Base-by-base conservation (phyloP, 805 yeast species). In the Kodamaea leandrae region DNA sequence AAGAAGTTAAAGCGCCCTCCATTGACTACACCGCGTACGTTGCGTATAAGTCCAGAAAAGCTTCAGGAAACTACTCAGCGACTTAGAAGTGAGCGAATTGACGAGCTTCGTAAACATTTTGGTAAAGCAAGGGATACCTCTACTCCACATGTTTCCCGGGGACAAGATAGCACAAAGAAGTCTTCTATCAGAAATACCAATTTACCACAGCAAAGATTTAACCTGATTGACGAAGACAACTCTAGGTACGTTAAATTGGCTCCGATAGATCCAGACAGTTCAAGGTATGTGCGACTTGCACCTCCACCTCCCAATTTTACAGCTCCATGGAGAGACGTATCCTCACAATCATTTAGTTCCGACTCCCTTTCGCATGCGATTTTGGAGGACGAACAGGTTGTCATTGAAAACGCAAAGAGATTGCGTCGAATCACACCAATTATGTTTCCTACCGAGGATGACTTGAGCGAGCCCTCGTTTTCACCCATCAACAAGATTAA, bases 31-130 rank as follows among this genome's bases (percentile, higher is more conserved):
- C 64, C 68, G 3, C 37, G 43, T 7, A 40, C 46, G 2, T 42
- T 53, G 10, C 50, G 66, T 23, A 49, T 55, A 8, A 64, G 71
- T 37, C 71, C 72, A 2, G 53, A 64, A 4, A 59, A 62, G 27
- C 51, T 68, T 13, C 71, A 63, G 44, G 70, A 66, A 43, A 67
- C 75, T 1, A 64, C 68, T 21, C 57, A 62, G 35, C 47, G 68
- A 34, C 46, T 68, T 46, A 58, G 58, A 32, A 55, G 50, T 26
- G 66, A 64, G 42, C 54, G 57, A 27, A 54, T 69, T 27, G 58
- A 60, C 20, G 72, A 70, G 2, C 48, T 67, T 37, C 53, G 61
- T 12, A 53, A 54, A 26, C 64, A 64, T 33, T 68, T 59, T 42
- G 60, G 63, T 6, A 49, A 49, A 26, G 61, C 53, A 1, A 57